These are phyloP conservation scores for Fusarium hostae DNA, from an alignment of 2,329 filamentous ascomycete species.

Conservation along the genomic window DNA sequence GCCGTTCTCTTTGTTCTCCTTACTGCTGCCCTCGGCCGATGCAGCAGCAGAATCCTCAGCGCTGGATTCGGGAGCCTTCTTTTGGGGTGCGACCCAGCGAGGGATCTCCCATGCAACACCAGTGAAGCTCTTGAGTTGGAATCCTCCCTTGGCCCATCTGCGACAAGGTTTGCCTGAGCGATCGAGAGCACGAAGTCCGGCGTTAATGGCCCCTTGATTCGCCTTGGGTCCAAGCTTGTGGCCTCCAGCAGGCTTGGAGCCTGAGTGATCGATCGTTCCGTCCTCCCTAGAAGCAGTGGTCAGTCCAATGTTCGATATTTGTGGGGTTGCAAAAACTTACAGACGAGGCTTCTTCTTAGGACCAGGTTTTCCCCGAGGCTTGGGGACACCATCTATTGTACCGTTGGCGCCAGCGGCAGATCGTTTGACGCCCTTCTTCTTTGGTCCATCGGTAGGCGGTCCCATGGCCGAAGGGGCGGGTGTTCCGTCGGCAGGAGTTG, in stretches of 20 bases:
- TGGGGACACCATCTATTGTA: conserved; percentile 70
- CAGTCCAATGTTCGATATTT: conserved; percentile 37
- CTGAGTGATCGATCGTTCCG: conserved; percentile 68
- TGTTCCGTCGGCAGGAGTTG: conserved; percentile 61
- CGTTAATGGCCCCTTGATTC: conserved; percentile 97
- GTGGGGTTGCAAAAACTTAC: conserved; percentile 68
- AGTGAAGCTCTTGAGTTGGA: conserved; percentile 92
- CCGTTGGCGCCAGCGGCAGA: conserved; percentile 73
- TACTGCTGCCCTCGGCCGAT: conserved; percentile 66
- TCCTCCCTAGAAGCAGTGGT: conserved; percentile 64
- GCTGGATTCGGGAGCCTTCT: conserved; percentile 59
- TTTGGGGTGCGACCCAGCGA: conserved; percentile 82
- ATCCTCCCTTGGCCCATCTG: conserved; percentile 86
- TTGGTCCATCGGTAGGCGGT: conserved; percentile 69
- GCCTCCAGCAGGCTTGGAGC: conserved; percentile 61
- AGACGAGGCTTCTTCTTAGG: conserved; percentile 96
- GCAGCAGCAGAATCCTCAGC: conserved; percentile 59
- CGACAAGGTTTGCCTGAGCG: conserved; percentile 91
- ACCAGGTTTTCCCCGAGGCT: conserved; percentile 85
- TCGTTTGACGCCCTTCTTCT: conserved; percentile 81
- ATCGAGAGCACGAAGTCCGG: conserved; percentile 92
- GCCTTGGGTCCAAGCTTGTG: conserved; percentile 96
- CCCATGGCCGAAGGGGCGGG: conserved; percentile 68
- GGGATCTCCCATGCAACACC: conserved; percentile 84
- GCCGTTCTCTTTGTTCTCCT: conserved; percentile 73